Percentiles rank a stretch among this genome's conserved stretches.
phyloP scores from a whole-genome alignment of 2,329 filamentous ascomycete genomes.

The Aspergillus cejpii region DNA sequence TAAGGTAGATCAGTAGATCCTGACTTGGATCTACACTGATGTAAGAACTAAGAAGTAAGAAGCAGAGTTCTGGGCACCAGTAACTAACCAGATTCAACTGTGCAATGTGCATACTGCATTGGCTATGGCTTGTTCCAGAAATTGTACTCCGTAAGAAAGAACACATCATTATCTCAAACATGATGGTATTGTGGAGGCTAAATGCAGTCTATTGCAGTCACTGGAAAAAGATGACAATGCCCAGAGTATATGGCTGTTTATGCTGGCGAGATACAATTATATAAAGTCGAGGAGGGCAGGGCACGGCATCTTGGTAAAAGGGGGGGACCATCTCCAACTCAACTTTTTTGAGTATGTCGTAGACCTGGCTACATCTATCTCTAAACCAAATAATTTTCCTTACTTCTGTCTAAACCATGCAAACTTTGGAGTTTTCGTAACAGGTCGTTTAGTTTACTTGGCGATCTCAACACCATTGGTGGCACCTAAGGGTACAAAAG shows the following conservation, averaged over 20 bases:
- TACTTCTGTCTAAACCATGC: background rate
- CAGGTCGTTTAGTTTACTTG: constrained; percentile 36
- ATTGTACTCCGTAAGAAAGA: no score
- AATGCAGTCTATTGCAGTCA: background rate
- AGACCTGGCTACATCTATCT: background rate
- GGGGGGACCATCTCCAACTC: background rate
- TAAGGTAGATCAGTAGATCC: no score
- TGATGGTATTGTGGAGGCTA: background rate
- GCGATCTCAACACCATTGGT: constrained; percentile 68
- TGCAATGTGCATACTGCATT: no score
- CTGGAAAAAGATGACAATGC: background rate
- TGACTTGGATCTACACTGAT: no score
- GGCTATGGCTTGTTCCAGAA: no score
- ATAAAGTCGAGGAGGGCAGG: background rate
- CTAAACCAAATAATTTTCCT: background rate
- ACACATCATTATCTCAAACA: no score
- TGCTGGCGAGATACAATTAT: background rate
- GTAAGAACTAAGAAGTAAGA: no score
- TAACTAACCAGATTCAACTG: no score
- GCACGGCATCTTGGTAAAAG: background rate
- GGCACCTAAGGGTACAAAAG: constrained; percentile 41
- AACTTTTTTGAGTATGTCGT: background rate
- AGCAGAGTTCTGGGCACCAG: no score
- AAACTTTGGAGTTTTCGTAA: background rate
- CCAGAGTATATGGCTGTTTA: background rate